Evolutionary conservation across 345 rosid species (phyloP).

Genomic region (Cochlearia excelsa): DNA sequence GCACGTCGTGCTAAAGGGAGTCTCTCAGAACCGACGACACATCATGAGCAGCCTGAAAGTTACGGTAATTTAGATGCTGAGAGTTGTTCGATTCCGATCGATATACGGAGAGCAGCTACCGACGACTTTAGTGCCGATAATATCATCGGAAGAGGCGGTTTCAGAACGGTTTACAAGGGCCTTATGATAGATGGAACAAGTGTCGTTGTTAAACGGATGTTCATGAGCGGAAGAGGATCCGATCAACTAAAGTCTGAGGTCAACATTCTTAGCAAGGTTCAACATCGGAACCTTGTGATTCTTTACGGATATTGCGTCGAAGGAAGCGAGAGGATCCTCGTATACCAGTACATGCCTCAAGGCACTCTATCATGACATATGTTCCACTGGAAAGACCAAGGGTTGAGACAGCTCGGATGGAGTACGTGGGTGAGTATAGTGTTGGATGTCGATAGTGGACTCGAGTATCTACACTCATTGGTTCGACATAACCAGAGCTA

Average conservation of each 20-base stretch:
- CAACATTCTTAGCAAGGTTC: conserved; percentile 47
- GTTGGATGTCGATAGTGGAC: conserved; percentile 51
- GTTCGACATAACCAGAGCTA: conserved; percentile 57
- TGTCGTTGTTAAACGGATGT: conserved; percentile 53
- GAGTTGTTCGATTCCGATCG: too few species aligned
- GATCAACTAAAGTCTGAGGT: conserved; percentile 54
- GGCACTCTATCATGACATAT: conserved; percentile 48
- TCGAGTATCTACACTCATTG: conserved; percentile 50
- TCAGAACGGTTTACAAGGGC: conserved; percentile 54
- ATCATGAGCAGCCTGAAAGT: too few species aligned
- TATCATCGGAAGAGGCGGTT: conserved; percentile 53
- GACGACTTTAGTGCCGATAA: conserved; percentile 44
- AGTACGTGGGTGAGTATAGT: conserved; percentile 47
- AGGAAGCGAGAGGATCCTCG: conserved; percentile 50
- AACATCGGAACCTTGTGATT: conserved; percentile 50
- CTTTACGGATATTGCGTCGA: conserved; percentile 54
- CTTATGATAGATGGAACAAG: conserved; percentile 45
- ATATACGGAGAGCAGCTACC: conserved; percentile 41
- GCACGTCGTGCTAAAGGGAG: too few species aligned
- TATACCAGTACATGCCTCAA: conserved; percentile 53
- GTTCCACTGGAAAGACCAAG: conserved; percentile 43
- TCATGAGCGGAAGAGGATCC: conserved; percentile 39
- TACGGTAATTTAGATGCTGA: too few species aligned
- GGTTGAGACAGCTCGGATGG: conserved; percentile 47
- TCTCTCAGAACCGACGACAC: too few species aligned